Conservation (phyloP, 768 basidiomycete genomes). For the Chlorophyllum brunneum region DNA sequence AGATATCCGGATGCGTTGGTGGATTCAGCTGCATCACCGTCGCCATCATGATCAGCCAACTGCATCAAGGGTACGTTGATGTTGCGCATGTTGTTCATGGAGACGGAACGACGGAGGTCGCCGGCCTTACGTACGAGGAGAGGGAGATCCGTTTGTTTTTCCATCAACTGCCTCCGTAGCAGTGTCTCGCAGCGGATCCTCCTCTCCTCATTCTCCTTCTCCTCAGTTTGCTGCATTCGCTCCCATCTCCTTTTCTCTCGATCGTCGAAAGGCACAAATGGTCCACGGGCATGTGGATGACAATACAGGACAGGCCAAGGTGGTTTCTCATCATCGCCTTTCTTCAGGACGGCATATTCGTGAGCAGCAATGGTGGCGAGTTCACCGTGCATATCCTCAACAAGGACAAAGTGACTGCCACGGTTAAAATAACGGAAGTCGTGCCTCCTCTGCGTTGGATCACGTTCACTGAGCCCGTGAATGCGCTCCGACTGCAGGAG, state of each 20-base stretch:
- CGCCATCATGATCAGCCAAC: constrained; percentile 1
- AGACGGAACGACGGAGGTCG: constrained; percentile 70
- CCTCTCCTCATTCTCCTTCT: constrained; percentile 36
- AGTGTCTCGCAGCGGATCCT: constrained; percentile 2
- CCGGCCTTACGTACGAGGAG: constrained; percentile 23
- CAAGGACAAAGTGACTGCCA: constrained; percentile 72
- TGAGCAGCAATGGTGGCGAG: constrained; percentile 81
- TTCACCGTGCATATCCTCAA: constrained; percentile 87
- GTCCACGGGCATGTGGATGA: constrained; percentile 68
- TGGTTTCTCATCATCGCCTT: constrained; percentile 45
- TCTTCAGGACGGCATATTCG: constrained; percentile 65
- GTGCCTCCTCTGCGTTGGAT: constrained; percentile 82
- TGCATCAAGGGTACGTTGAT: not conserved
- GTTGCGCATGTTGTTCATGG: constrained; percentile 72
- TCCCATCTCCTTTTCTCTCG: constrained; percentile 68
- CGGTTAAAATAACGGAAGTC: constrained; percentile 86
- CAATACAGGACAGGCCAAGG: constrained; percentile 86
- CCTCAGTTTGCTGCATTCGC: constrained; percentile 45
- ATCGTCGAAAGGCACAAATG: constrained; percentile 74
- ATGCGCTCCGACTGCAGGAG: constrained; percentile 79
- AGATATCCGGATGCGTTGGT: constrained; percentile 70
- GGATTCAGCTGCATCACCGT: constrained; percentile 38
- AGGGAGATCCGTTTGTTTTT: not conserved
- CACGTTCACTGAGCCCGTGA: constrained; percentile 88
- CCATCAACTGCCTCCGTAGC: constrained; percentile 1